Conservation (phyloP, 805 yeast genomes). For the Sugiyamaella floridensis region DNA sequence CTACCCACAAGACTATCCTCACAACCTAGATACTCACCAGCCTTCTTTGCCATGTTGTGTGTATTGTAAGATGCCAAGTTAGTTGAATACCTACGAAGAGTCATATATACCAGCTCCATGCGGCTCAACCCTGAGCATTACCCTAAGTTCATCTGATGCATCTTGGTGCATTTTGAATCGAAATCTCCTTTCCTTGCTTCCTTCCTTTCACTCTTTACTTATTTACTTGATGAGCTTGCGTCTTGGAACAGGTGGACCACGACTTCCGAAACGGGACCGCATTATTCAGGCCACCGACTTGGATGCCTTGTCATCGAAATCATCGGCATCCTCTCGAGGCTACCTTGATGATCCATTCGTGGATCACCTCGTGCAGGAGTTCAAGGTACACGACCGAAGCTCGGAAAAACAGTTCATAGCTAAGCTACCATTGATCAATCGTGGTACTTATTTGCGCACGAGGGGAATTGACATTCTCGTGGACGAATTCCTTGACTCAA, state of each 20-base stretch:
- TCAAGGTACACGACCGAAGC: constrained; percentile 10
- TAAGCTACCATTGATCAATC: constrained; percentile 53
- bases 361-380: constrained; percentile 18
- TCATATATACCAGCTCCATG: too few relatives aligned
- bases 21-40: background rate
- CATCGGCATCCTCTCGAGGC: constrained; percentile 38
- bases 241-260: background rate
- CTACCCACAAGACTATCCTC: background rate
- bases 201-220: too few relatives aligned
- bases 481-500: constrained; percentile 30
- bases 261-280: constrained; percentile 32
- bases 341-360: constrained; percentile 41
- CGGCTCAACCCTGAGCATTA: too few relatives aligned
- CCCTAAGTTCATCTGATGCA: too few relatives aligned
- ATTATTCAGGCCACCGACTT: constrained; percentile 50
- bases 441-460: constrained; percentile 54
- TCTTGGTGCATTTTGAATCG: too few relatives aligned
- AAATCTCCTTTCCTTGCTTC: too few relatives aligned
- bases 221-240: background rate
- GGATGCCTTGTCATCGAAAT: constrained; percentile 52
- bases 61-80: background rate
- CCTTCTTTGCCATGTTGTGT: background rate
- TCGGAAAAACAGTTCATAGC: constrained; percentile 18
- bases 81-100: too few relatives aligned
- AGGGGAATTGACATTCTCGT: constrained; percentile 39